Percentiles rank a stretch among this genome's conserved stretches.
phyloP scores from a whole-genome alignment of 2,329 filamentous ascomycete species.

The Thelonectria discophora region DNA sequence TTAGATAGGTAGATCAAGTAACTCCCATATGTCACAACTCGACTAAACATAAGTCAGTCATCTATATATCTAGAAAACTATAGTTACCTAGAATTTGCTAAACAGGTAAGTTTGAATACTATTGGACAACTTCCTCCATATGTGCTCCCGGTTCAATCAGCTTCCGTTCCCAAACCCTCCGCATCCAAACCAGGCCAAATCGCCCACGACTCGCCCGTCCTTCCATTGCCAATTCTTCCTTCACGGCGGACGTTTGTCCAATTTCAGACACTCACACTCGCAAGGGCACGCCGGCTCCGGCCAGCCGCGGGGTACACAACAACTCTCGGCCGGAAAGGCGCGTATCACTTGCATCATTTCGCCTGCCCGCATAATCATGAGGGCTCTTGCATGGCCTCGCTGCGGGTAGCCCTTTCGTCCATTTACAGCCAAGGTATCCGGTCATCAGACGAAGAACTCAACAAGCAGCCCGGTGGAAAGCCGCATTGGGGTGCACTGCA shows the following conservation, averaged over 20 bases:
- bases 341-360: slow-evolving; percentile 15
- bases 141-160: too few species aligned
- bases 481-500: slow-evolving; percentile 12
- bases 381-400: neutral
- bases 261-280: neutral
- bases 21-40: slow-evolving; percentile 10
- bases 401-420: slow-evolving; percentile 3
- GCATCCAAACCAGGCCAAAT: too few species aligned
- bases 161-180: too few species aligned
- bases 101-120: neutral
- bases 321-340: too few species aligned
- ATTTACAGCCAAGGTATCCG: neutral
- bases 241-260: too few species aligned
- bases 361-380: slow-evolving; percentile 7
- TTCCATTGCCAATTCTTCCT: too few species aligned
- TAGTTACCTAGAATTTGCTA: too few species aligned
- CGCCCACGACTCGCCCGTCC: too few species aligned
- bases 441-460: too few species aligned
- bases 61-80: too few species aligned
- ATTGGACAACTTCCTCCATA: neutral
- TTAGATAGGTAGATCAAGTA: too few species aligned
- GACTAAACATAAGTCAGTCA: too few species aligned
- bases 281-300: neutral
- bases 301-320: slow-evolving; percentile 2
- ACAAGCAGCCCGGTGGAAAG: neutral